Base-by-base conservation (phyloP, 208 protist genomes). In the Wallacemonas sp. region DNA sequence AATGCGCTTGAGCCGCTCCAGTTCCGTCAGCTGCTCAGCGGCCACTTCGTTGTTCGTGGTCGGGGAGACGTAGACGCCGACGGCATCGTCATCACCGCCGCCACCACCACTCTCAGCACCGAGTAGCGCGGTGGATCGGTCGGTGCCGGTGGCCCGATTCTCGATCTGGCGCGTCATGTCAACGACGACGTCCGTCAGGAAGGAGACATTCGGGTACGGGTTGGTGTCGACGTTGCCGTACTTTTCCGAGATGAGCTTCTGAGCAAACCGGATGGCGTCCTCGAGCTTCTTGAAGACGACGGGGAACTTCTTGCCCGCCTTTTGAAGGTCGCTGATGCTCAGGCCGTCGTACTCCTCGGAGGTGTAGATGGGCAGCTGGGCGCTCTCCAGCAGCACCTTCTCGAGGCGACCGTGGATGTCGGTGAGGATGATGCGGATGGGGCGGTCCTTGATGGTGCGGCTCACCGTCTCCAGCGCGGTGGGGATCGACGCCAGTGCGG, bases 121-220 rank as follows among this genome's bases (percentile, higher is more conserved):
- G 21, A 32, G 24, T 4, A 33, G 47, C 6, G 47, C 47, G 6
- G 19, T 33, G 24, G 47, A 55, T 5, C 6, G 26, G 39, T 49
- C 38, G 2, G 39, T 19, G 16, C n/a, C 36, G 11, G 11, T 33
- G 16, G 38, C 14, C 39, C 24, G 41, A 16, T 4, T 16, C 30
- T 63, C 57, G 3, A 49, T 49, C 21, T 49, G 41, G 16, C 65
- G 54, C 21, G 79, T 76, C 23, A 71, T 68, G 57, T 75, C 63
- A 17, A 85, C 54, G 19, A 81, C 79, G 2, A 78, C 65, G 32
- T 85, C 79, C 0, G 79, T 81, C 12, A 78, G 46, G 36, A 85
- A 85, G 16, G 79, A 72, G 27, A 85, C 79, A 47, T 79, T 81
- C 8, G 79, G 79, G 49, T 85, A 85, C 44, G 80, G 75, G 2